Evolutionary conservation across 345 rosid species (phyloP).

Genomic region (sweet orange (Citrus sinensis)): DVS_A1.0 CM039166.1:20159501-20160000

Average conservation of each 20-base stretch:
- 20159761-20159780: constrained; percentile 37
- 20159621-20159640: constrained; percentile 55
- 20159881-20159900: constrained; percentile 49
- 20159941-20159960: constrained; percentile 50
- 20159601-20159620: constrained; percentile 43
- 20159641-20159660: constrained; percentile 48
- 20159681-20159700: constrained; percentile 57
- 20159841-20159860: constrained; percentile 66
- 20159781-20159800: constrained; percentile 62
- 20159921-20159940: constrained; percentile 56
- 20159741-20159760: constrained; percentile 53
- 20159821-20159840: constrained; percentile 71
- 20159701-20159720: constrained; percentile 67
- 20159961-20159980: constrained; percentile 40
- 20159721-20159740: constrained; percentile 65
- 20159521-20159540: constrained; percentile 73
- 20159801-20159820: constrained; percentile 69
- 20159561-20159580: constrained; percentile 50
- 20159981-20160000: constrained; percentile 63
- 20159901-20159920: constrained; percentile 58
- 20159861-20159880: constrained; percentile 42
- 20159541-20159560: constrained; percentile 46
- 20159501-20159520: constrained; percentile 61
- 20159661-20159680: constrained; percentile 51
- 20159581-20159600: constrained; percentile 46